Base-by-base conservation (phyloP, 2,329 filamentous ascomycete genomes). In the Trichoderma arundinaceum region DNA sequence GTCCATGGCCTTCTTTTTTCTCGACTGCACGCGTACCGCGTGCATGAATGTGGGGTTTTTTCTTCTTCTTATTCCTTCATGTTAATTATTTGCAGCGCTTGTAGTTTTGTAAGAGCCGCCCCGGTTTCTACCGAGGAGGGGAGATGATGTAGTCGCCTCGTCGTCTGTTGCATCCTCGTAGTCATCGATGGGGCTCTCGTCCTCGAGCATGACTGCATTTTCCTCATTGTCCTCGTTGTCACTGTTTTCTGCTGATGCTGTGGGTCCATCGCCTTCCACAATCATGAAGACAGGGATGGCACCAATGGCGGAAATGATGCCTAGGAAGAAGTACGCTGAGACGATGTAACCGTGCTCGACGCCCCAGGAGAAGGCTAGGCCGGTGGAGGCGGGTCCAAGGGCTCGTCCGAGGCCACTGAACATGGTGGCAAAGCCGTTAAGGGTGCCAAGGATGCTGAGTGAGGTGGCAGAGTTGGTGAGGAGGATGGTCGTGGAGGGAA, bases 341-440 rank as follows among this genome's bases (percentile, higher is more conserved):
- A 96, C 86, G 35, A 95, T 83, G 74, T 92, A 94, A 0, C 92
- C 92, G 35, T 83, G 80, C 71, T 90, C 86, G 1, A 92, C 87
- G 1, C 94, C 94, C 79, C 86, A 87, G 0, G 88, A 90, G 73
- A 97, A 97, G 0, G 88, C 82, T 1, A 83, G 79, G 0, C 94
- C 94, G 0, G 88, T 85, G 39, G 90, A 76, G 0, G 91, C 91
- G 0, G 95, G 94, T 0, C 95, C 95, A 0, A 85, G 73, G 0
- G 92, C 94, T 56, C 94, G 83, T 1, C 94, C 94, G 5, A 97
- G 77, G 0, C 92, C 93, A 69, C 89, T 90, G 39, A 94, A 87
- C 64, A 90, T 91, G 0, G 94, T 97, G 0, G 92, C 94, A 68
- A 97, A 88, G 2, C 94, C 95, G 73, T 98, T 98, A 64, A 98